Evolutionary conservation across 2,329 filamentous ascomycete genomes (phyloP).

Genomic region (Pestalotiopsis sp.): DNA sequence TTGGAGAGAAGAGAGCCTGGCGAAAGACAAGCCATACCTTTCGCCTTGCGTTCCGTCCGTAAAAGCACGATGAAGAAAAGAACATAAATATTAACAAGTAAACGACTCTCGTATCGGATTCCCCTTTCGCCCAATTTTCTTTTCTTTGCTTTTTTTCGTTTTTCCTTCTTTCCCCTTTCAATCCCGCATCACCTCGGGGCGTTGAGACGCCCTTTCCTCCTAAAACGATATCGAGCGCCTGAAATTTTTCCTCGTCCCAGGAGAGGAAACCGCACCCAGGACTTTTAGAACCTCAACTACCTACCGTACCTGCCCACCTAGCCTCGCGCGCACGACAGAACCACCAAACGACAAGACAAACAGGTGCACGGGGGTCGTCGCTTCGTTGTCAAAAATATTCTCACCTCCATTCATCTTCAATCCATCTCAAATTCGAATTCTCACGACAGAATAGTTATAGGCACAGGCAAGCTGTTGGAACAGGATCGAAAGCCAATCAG

Average conservation of each 20-base stretch:
- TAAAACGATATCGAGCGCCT: not conserved
- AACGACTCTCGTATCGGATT: not conserved
- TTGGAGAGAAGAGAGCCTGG: not conserved
- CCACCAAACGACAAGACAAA: too few relatives aligned
- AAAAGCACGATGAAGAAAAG: not conserved
- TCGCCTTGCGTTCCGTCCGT: not conserved
- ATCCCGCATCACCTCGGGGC: not conserved
- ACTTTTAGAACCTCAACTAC: too few relatives aligned
- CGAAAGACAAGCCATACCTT: not conserved
- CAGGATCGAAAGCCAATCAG: too few relatives aligned
- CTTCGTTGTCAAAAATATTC: too few relatives aligned
- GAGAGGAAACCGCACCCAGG: too few relatives aligned
- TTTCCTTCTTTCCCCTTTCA: not conserved
- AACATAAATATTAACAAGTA: not conserved
- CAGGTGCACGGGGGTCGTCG: too few relatives aligned
- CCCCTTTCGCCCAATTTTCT: not conserved
- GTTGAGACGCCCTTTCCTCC: not conserved
- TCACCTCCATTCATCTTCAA: conserved; percentile 18
- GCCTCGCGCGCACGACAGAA: too few relatives aligned
- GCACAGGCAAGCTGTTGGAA: conserved; percentile 33
- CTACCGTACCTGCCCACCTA: too few relatives aligned
- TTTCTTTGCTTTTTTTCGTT: not conserved
- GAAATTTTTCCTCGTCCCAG: too few relatives aligned
- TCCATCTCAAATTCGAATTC: conserved; percentile 19
- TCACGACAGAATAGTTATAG: conserved; percentile 15